These are phyloP conservation scores for Lithohypha guttulata DNA, from an alignment of 2,329 filamentous ascomycete species.

Conservation along the genomic window DNA sequence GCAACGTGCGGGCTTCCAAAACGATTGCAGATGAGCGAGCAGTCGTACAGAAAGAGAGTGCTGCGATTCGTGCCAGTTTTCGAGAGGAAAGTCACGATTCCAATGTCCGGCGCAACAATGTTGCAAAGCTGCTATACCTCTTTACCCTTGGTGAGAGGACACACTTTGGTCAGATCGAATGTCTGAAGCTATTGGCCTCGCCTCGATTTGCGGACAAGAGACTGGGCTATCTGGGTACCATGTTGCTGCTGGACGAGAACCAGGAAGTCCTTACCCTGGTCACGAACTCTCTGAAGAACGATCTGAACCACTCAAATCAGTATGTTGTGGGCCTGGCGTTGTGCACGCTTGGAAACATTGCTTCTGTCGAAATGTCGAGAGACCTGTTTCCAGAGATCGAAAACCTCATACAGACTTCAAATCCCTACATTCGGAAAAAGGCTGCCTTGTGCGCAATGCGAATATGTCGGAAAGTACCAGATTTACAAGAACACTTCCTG, in stretches of 20 bases:
- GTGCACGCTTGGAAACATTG: slow-evolving; percentile 94
- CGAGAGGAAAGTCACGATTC: slow-evolving; percentile 92
- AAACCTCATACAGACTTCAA: slow-evolving; percentile 77
- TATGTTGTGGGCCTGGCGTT: slow-evolving; percentile 95
- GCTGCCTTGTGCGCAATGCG: slow-evolving; percentile 98
- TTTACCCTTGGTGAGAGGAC: slow-evolving; percentile 96
- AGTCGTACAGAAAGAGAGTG: slow-evolving; percentile 98
- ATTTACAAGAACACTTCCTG: slow-evolving; percentile 91
- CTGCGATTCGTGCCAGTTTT: slow-evolving; percentile 93
- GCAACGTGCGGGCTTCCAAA: slow-evolving; percentile 95
- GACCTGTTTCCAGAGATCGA: slow-evolving; percentile 96
- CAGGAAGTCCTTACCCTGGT: slow-evolving; percentile 95
- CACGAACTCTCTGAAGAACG: slow-evolving; percentile 96
- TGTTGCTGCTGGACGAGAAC: slow-evolving; percentile 92
- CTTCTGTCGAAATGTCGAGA: slow-evolving; percentile 94
- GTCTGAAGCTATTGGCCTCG: slow-evolving; percentile 89
- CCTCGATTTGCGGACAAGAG: slow-evolving; percentile 97
- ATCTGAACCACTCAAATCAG: slow-evolving; percentile 93
- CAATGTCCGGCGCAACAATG: slow-evolving; percentile 93
- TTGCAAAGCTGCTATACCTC: slow-evolving; percentile 93
- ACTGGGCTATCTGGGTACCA: slow-evolving; percentile 88
- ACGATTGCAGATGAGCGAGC: slow-evolving; percentile 97
- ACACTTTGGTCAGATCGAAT: slow-evolving; percentile 99
- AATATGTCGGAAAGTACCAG: slow-evolving; percentile 95
- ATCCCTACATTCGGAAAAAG: slow-evolving; percentile 97